Conservation (phyloP, 1,284 basidiomycete genomes). For the Pyrrhoderma noxium region DNA sequence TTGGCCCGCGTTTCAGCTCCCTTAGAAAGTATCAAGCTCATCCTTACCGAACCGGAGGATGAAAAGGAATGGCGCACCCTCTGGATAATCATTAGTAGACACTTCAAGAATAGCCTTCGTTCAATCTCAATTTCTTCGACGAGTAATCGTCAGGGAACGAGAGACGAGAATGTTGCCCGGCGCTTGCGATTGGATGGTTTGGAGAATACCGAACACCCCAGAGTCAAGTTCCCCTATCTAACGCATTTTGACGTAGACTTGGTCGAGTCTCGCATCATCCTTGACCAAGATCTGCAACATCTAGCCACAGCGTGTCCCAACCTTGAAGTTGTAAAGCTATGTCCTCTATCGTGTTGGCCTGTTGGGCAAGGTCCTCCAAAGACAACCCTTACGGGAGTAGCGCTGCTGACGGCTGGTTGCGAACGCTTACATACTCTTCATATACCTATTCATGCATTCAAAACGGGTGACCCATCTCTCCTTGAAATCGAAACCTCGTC, state of each 20-base stretch:
- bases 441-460: conserved; percentile 52
- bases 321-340: conserved; percentile 57
- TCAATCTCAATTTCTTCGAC: conserved; percentile 55
- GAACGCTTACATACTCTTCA: conserved; percentile 54
- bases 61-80: conserved; percentile 66
- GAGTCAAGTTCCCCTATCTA: conserved; percentile 39
- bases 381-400: conserved; percentile 51
- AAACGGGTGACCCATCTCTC: conserved; percentile 39
- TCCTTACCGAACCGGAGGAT: conserved; percentile 69
- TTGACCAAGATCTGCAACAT: conserved; percentile 47
- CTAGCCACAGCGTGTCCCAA: conserved; percentile 55
- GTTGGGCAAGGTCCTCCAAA: conserved; percentile 41
- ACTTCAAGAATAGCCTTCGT: conserved; percentile 51
- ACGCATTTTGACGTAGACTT: conserved; percentile 63
- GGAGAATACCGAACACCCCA: conserved; percentile 23
- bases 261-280: conserved; percentile 62
- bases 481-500: conserved; percentile 44
- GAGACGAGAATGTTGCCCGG: conserved; percentile 40
- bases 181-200: conserved; percentile 55
- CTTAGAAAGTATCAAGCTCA: conserved; percentile 55
- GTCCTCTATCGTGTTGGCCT: conserved; percentile 59
- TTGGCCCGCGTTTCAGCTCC: conserved; percentile 56
- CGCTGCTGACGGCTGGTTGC: conserved; percentile 50
- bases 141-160: conserved; percentile 51
- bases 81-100: conserved; percentile 50